Percentiles rank a stretch among this genome's conserved stretches.
These are phyloP conservation scores for Apiospora saccharicola DNA, from an alignment of 2,329 filamentous ascomycete species.

Conservation along the genomic window DNA sequence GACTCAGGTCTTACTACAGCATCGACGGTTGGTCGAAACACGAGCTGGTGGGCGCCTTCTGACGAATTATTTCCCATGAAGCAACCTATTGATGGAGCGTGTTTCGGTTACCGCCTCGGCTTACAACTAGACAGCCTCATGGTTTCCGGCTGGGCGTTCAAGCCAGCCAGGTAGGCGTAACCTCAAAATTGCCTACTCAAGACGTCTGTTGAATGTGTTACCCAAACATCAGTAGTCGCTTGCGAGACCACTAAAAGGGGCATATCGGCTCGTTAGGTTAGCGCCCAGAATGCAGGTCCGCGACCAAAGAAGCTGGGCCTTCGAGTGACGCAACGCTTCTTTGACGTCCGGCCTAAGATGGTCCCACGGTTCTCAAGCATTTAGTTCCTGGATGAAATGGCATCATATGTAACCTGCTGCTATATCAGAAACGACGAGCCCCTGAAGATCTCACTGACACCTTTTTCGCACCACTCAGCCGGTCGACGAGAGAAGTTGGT, in stretches of 20 bases:
- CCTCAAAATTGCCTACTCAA: neutral
- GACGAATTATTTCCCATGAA: neutral
- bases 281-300: neutral
- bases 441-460: neutral
- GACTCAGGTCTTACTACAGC: neutral
- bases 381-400: neutral
- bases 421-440: neutral
- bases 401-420: neutral
- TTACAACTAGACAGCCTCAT: neutral
- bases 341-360: neutral
- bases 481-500: neutral
- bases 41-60: neutral
- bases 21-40: neutral
- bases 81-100: neutral
- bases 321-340: neutral
- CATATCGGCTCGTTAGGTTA: neutral
- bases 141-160: neutral
- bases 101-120: neutral
- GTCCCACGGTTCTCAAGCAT: neutral
- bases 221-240: neutral
- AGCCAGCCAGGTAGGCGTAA: neutral
- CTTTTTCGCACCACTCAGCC: neutral
- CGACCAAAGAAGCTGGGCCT: neutral
- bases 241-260: neutral
- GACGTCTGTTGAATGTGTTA: neutral